A percentile compares a stretch with the other conserved stretches of the same genome.
Conservation (phyloP, 73 alveolate genomes). For the Stentor roeselii region DNA sequence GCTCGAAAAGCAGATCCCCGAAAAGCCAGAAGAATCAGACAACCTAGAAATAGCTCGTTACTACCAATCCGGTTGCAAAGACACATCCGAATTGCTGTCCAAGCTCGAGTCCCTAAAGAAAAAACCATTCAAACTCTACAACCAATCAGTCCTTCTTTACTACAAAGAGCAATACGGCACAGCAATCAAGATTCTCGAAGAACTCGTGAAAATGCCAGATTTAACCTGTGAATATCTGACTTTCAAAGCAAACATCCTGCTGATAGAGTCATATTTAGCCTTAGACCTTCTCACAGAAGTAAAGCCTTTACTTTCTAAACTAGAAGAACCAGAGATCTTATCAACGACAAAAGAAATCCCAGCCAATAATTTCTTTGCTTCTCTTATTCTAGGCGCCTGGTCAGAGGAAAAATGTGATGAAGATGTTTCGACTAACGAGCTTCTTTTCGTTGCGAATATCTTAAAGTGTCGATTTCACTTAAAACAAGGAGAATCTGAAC, state of each 20-base stretch:
- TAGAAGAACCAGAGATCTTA: background rate
- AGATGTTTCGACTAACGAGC: background rate
- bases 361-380: background rate
- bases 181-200: background rate
- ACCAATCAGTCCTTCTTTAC: background rate
- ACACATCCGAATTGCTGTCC: background rate
- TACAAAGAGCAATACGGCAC: conserved; percentile 14
- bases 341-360: background rate
- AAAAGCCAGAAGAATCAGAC: background rate
- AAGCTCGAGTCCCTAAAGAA: background rate
- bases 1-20: conserved; percentile 6
- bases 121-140: background rate
- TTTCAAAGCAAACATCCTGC: background rate
- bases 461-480: conserved; percentile 5
- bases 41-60: background rate
- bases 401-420: background rate
- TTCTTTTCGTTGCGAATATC: background rate
- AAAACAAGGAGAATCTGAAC: background rate
- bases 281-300: background rate
- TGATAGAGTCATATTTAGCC: background rate
- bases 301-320: background rate
- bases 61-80: conserved; percentile 2
- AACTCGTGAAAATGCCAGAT: background rate
- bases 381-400: conserved; percentile 13
- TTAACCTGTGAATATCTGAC: background rate